Evolutionary conservation across 805 yeast genomes (phyloP), one percentile per base, ranked within the genome.

Genomic region (Lipomyces yamadae): DNA sequence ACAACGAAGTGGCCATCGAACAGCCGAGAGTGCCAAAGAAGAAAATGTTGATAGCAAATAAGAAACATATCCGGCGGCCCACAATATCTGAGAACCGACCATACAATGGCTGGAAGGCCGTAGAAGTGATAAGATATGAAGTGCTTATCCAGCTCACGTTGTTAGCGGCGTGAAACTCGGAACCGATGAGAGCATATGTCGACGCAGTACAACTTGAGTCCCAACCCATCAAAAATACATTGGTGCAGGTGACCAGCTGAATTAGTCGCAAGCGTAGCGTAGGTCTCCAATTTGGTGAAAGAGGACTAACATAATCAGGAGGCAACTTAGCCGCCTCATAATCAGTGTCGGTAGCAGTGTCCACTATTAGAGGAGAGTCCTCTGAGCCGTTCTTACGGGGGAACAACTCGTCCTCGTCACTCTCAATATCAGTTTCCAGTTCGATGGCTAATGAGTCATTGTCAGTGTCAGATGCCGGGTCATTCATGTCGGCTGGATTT

Each of bases 111-210:
- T 88, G 91, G 73, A 86, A 87, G 4, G 88, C 88, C 0, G 89
- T 84, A 70, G 86, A 86, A 3, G 91, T 87, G 61, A 88, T 74
- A 32, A 87, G 78, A 60, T 86, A 85, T 30, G 89, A 82, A 0
- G 90, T 85, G 2, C 89, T 89, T 4, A 89, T 87, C 90, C 90
- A 87, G n/a, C 85, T 80, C 24, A 83, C 79, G 67, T 78, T 74
- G 59, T 82, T 80, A 1, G 85, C 81, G 50, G 83, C 84, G 58
- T 81, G 75, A 74, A 85, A 82, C 56, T 83, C 82, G 56, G 80
- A 78, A 1, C 85, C 85, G 39, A 83, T 82, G 42, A 80, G 76
- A 24, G 84, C 79, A 65, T 82, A 82, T 1, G 83, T 82, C 4
- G 84, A 81, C 2, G 85, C 84, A 10, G 84, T 81, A 52, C 83